Conservation (phyloP, 2,329 filamentous ascomycete genomes). For the Aspergillus alliaceus region DNA sequence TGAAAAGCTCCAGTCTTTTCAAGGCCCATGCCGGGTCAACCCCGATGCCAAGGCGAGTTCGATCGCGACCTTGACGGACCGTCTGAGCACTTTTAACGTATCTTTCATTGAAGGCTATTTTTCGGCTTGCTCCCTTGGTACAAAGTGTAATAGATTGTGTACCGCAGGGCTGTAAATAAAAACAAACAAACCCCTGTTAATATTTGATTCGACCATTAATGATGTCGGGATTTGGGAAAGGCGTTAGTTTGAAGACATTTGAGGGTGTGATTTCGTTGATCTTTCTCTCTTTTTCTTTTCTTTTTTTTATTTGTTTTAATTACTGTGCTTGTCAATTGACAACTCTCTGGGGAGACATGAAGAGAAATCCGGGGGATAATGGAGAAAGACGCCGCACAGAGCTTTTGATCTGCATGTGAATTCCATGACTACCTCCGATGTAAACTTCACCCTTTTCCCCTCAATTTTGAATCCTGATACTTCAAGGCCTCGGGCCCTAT, state of each 20-base stretch:
- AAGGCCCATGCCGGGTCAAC: slow-evolving; percentile 38
- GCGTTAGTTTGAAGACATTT: neutral
- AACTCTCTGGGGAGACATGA: neutral
- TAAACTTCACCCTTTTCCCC: neutral
- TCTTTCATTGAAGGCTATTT: slow-evolving; percentile 5
- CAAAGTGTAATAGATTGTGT: neutral
- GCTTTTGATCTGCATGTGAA: neutral
- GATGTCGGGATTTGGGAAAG: slow-evolving; percentile 3
- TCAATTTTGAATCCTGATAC: neutral
- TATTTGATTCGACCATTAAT: neutral
- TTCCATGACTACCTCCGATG: neutral
- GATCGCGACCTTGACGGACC: slow-evolving; percentile 24
- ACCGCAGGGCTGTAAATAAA: slow-evolving; percentile 3
- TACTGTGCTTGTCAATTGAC: neutral
- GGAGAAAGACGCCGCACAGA: neutral
- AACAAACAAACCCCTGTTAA: neutral
- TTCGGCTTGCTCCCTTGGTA: slow-evolving; percentile 1
- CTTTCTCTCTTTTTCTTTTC: neutral
- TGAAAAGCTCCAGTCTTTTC: slow-evolving; percentile 29
- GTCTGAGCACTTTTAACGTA: slow-evolving; percentile 4
- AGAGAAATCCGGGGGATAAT: neutral
- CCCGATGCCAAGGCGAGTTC: slow-evolving; percentile 35
- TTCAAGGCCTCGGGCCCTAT: neutral
- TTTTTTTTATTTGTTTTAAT: neutral
- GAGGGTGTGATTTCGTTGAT: neutral